phyloP scores from a whole-genome alignment of 2,329 filamentous ascomycete genomes.

The Aspergillus unguis region DNA sequence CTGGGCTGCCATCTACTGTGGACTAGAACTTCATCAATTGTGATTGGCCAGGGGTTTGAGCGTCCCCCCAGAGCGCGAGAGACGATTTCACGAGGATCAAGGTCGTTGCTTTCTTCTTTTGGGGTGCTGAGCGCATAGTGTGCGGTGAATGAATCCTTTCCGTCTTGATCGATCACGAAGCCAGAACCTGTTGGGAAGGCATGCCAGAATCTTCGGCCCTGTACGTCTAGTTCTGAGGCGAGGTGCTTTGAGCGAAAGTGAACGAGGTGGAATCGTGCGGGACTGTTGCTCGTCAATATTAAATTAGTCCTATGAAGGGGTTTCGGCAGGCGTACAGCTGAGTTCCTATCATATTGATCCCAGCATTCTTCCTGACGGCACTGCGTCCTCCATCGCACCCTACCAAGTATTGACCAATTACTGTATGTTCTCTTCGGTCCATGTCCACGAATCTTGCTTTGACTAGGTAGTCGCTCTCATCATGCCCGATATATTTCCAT shows the following conservation, averaged over 20 bases:
- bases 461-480: constrained; percentile 19
- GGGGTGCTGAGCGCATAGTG: constrained; percentile 20
- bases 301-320: neutral
- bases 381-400: constrained; percentile 31
- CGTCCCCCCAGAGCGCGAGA: constrained; percentile 23
- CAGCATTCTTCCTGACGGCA: constrained; percentile 20
- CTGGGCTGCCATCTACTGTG: constrained; percentile 29
- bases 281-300: neutral
- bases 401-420: constrained; percentile 24
- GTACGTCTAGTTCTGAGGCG: constrained; percentile 14
- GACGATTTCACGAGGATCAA: constrained; percentile 24
- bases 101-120: constrained; percentile 7
- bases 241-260: constrained; percentile 34
- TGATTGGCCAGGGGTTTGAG: constrained; percentile 17
- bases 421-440: constrained; percentile 15
- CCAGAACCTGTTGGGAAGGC: constrained; percentile 25
- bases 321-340: constrained; percentile 20
- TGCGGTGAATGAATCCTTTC: constrained; percentile 33
- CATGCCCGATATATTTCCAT: constrained; percentile 8
- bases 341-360: constrained; percentile 24
- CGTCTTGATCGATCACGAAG: constrained; percentile 32
- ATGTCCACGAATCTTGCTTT: constrained; percentile 17
- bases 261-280: constrained; percentile 23
- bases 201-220: constrained; percentile 32
- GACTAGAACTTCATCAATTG: constrained; percentile 35